A percentile compares a stretch with the other conserved stretches of the same genome.
Evolutionary conservation across 768 basidiomycete species (phyloP).

Genomic region (Mycena metata): DNA sequence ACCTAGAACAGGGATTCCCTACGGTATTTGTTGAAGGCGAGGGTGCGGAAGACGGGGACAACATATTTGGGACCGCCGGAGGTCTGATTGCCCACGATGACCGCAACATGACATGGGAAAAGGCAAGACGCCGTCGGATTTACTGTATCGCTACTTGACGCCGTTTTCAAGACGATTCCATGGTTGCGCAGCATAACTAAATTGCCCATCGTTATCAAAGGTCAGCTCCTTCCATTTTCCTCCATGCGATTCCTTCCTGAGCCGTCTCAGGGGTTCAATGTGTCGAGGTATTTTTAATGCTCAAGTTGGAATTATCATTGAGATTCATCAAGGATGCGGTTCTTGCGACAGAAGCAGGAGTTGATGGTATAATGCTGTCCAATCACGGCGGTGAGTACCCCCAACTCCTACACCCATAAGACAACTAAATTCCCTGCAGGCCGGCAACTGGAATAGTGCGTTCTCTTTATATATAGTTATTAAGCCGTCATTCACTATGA

Average conservation of each 20-base stretch:
- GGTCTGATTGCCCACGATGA: slow-evolving; percentile 77
- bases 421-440: slow-evolving; percentile 52
- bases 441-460: slow-evolving; percentile 86
- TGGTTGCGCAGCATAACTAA: slow-evolving; percentile 80
- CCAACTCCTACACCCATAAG: background rate
- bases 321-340: slow-evolving; percentile 76
- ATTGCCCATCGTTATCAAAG: slow-evolving; percentile 83
- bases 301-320: slow-evolving; percentile 32
- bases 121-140: slow-evolving; percentile 50
- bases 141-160: slow-evolving; percentile 3
- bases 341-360: slow-evolving; percentile 85
- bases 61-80: slow-evolving; percentile 75
- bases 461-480: slow-evolving; percentile 9
- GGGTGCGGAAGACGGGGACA: slow-evolving; percentile 48
- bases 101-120: slow-evolving; percentile 83
- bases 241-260: no score
- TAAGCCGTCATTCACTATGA: slow-evolving; percentile 43
- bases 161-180: slow-evolving; percentile 70
- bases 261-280: slow-evolving; percentile 72
- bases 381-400: slow-evolving; percentile 85
- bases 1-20: slow-evolving; percentile 31
- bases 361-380: slow-evolving; percentile 89
- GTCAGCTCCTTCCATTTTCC: slow-evolving; percentile 46
- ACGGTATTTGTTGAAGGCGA: slow-evolving; percentile 48
- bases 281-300: slow-evolving; percentile 65